A percentile compares a stretch with the other conserved stretches of the same genome.
Conservation (phyloP, 2,329 filamentous ascomycete genomes). For the Penicillium brevicompactum region DNA sequence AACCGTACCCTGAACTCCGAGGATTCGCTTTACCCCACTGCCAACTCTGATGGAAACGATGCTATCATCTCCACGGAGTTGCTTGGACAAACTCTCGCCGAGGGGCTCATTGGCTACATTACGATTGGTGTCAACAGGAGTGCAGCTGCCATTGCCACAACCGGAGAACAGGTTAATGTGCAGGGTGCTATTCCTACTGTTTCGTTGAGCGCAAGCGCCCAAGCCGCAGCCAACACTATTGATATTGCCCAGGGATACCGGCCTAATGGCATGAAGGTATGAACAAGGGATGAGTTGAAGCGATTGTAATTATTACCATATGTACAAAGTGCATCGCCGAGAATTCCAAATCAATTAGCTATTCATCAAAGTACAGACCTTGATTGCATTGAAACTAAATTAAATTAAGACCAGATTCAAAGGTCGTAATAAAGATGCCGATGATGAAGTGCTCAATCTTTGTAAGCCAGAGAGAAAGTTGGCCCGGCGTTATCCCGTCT, state of each 20-base stretch:
- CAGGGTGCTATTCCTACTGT: conserved; percentile 5
- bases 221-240: conserved; percentile 3
- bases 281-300: not conserved
- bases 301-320: not conserved
- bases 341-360: not conserved
- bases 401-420: too few species aligned
- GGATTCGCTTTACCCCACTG: conserved; percentile 1
- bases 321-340: not conserved
- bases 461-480: conserved; percentile 16
- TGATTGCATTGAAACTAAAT: not conserved
- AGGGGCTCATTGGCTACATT: not conserved
- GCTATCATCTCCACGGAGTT: conserved; percentile 3
- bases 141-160: conserved; percentile 4
- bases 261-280: conserved; percentile 3
- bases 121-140: not conserved
- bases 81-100: not conserved
- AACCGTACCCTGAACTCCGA: conserved; percentile 3
- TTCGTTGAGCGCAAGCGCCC: conserved; percentile 3
- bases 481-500: conserved; percentile 14
- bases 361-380: not conserved
- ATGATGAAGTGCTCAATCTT: not conserved
- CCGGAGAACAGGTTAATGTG: conserved; percentile 2
- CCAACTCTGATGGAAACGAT: conserved; percentile 6
- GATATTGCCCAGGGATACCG: conserved; percentile 3
- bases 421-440: too few species aligned